These are phyloP conservation scores for Orbilia oligospora DNA, from an alignment of 2,329 filamentous ascomycete genomes.

Conservation along the genomic window DNA sequence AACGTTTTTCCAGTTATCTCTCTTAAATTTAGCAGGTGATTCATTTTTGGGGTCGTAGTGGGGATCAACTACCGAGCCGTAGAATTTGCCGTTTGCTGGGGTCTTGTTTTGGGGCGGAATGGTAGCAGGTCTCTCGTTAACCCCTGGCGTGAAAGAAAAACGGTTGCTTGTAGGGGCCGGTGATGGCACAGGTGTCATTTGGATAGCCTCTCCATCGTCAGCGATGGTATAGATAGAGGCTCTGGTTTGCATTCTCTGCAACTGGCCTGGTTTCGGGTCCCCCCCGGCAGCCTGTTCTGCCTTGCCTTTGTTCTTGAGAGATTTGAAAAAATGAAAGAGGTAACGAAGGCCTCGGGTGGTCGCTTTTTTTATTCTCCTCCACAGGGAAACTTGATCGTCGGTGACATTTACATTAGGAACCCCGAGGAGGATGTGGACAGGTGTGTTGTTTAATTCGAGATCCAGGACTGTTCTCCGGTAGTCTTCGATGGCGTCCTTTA, in stretches of 20 bases:
- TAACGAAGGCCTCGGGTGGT: conserved; percentile 72
- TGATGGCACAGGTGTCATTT: conserved; percentile 95
- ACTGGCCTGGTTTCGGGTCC: conserved; percentile 52
- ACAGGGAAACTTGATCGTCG: conserved; percentile 85
- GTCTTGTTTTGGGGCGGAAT: conserved; percentile 61
- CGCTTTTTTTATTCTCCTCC: conserved; percentile 93
- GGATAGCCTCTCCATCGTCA: conserved; percentile 77
- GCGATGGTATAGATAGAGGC: conserved; percentile 65
- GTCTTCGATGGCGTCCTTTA: conserved; percentile 97
- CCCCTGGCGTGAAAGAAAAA: conserved; percentile 65
- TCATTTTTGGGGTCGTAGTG: conserved; percentile 69
- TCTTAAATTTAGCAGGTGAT: conserved; percentile 84
- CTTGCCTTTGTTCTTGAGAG: conserved; percentile 67
- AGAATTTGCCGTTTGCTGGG: conserved; percentile 64
- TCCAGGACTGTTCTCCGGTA: conserved; percentile 92
- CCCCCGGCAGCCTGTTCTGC: conserved; percentile 67
- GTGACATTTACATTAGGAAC: conserved; percentile 95
- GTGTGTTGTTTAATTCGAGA: conserved; percentile 94
- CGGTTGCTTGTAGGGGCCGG: conserved; percentile 74
- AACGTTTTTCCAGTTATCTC: conserved; percentile 94
- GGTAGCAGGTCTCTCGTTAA: conserved; percentile 36
- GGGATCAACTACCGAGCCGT: conserved; percentile 81
- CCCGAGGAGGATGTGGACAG: conserved; percentile 87
- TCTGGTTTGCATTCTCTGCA: conserved; percentile 63
- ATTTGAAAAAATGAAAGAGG: conserved; percentile 72